Base-by-base conservation (phyloP, 768 basidiomycete genomes). In the Phlebiopsis flavidoalba region DNA sequence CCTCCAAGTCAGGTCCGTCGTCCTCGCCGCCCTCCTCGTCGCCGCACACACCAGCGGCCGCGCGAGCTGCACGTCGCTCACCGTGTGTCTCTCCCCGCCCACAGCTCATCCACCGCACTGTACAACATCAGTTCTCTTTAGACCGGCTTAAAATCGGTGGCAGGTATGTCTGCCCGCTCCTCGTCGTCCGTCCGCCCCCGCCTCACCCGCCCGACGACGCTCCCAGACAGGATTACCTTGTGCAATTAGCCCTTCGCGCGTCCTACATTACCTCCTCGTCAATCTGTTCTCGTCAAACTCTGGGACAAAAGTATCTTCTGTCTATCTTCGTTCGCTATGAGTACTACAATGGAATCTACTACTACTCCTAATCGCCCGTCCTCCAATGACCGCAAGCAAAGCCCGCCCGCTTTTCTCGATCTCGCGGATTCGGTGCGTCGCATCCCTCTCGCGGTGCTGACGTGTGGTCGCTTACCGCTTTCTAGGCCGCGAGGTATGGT, bases 341-440 rank as follows among this genome's bases (percentile, higher is more conserved):
- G 83, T 75, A 76, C 77, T 74, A 76, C 78, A 76, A 73, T 80
- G 77, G 85, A 90, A 78, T 84, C 85, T 74, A 82, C 83, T 85
- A 87, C 75, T 77, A 80, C 85, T 80, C 82, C 78, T 87, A 83
- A 83, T 85, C 82, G 77, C 72, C 74, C 82, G 70, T 69, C 83
- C 72, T 77, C 82, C 56, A 87, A 87, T 70, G 87, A 84, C 65
- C 80, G 86, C 73, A 92, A 90, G 79, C 88, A 89, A 69, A 93
- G 88, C 74, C 92, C 93, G 19, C 91, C 93, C 64, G 93, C 93
- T 60, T 95, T 95, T 77, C 80, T 95, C 76, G 93, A 95, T 80
- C 86, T 95, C 69, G 93, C 93, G 61, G 93, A 95, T 77, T 93
- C 93, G 67, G 93, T 94, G 73, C 69, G 91, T 83, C 48, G 40